Evolutionary conservation across 176 grass and related monocot species (phyloP).

Genomic region (Lolium rigidum): DNA sequence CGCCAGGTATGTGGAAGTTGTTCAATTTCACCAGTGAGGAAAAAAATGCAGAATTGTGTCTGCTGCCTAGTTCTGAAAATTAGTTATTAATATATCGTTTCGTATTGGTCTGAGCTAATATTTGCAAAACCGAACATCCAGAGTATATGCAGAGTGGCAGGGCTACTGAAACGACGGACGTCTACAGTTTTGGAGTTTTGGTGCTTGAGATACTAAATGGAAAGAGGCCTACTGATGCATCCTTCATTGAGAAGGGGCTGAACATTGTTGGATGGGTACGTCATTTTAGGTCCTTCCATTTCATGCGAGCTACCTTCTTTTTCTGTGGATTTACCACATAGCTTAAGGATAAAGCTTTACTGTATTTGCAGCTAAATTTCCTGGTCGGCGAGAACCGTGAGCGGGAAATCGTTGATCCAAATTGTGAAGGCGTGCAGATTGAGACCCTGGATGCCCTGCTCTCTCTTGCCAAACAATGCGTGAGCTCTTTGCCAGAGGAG

Average conservation of each 20-base stretch:
- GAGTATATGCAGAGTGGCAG: conserved; percentile 99
- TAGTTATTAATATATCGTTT: neutral
- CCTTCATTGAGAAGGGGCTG: conserved; percentile 96
- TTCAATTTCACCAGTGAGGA: neutral
- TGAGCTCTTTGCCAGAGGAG: conserved; percentile 84
- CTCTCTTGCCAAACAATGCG: conserved; percentile 90
- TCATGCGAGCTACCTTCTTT: neutral
- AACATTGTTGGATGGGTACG: conserved; percentile 99
- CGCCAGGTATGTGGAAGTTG: conserved; percentile 71
- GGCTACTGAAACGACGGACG: conserved; percentile 96
- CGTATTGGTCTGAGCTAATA: conserved; percentile 43
- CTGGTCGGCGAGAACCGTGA: conserved; percentile 72
- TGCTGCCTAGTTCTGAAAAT: neutral
- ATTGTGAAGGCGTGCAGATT: conserved; percentile 86
- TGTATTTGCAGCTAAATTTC: conserved; percentile 78
- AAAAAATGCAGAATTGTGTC: neutral
- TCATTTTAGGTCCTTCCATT: conserved; percentile 4
- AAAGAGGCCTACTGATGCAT: conserved; percentile 94
- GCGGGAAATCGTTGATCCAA: conserved; percentile 87
- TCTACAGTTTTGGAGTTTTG: conserved; percentile 99
- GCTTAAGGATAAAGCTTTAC: conserved; percentile 14
- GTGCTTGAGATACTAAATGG: conserved; percentile 91
- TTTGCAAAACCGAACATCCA: conserved; percentile 39
- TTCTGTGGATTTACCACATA: neutral
- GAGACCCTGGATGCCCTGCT: conserved; percentile 94